phyloP scores from a whole-genome alignment of 768 basidiomycete genomes.

The Myochromella boudieri region DNA sequence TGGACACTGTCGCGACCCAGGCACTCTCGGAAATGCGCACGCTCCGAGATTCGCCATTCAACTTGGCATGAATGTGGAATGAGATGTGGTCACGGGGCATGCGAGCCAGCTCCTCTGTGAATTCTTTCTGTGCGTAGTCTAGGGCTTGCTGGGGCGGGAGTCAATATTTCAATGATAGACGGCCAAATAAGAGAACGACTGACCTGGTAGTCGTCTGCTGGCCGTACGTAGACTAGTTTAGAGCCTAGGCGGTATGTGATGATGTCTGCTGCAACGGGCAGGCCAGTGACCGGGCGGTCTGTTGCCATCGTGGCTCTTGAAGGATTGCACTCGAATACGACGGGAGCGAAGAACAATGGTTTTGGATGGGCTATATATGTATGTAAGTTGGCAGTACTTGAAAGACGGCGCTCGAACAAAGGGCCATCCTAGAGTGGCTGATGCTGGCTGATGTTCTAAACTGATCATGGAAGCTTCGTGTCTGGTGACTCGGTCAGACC shows the following conservation, averaged over 20 bases:
- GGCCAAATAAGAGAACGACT: constrained; percentile 7
- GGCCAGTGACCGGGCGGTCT: constrained; percentile 19
- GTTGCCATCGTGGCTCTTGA: constrained; percentile 16
- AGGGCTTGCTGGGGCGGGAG: constrained; percentile 46
- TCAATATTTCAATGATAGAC: background rate
- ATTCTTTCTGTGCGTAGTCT: constrained; percentile 49
- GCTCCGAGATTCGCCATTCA: constrained; percentile 29
- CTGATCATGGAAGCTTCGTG: too few relatives aligned
- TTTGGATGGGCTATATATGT: too few relatives aligned
- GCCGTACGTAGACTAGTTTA: constrained; percentile 52
- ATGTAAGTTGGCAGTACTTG: too few relatives aligned
- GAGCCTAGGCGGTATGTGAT: constrained; percentile 47
- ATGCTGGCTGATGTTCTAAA: too few relatives aligned
- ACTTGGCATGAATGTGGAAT: constrained; percentile 37
- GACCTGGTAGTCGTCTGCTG: constrained; percentile 43
- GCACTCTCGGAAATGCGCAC: constrained; percentile 53
- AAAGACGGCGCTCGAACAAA: too few relatives aligned
- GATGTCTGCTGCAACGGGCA: constrained; percentile 37
- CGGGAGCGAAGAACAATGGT: too few relatives aligned
- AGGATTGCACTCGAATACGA: too few relatives aligned
- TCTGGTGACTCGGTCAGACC: too few relatives aligned
- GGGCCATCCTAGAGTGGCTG: too few relatives aligned
- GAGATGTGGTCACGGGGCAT: constrained; percentile 40
- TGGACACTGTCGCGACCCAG: constrained; percentile 43
- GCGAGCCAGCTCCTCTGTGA: constrained; percentile 37